Base-by-base conservation (phyloP, 2,329 filamentous ascomycete species). In the Colletotrichum shisoi region DNA sequence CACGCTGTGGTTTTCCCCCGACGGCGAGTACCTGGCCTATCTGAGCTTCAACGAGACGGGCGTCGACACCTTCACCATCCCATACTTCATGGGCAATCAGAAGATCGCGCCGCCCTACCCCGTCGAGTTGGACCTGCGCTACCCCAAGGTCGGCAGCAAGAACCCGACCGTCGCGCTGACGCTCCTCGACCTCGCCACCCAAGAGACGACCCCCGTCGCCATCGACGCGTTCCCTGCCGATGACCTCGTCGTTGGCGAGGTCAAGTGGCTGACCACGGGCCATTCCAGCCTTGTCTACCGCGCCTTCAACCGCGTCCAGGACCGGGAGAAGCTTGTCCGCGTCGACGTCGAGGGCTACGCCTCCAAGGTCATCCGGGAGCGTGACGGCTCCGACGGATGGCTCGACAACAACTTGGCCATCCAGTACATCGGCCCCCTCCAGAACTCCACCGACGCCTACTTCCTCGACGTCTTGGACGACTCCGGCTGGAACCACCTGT, bases 1-100 rank as follows among this genome's bases (percentile, higher is more conserved):
- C 69, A 94, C 92, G 5, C 96, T 94, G 1, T 99, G 96, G 95
- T 99, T 94, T 94, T 94, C 93, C 40, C 85, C 89, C 42, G 92
- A 96, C 76, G 95, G 94, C 58, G 90, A 93, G 73, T 96, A 91
- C 75, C 80, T 99, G 66, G 93, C 95, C 24, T 99, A 97, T 77
- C 81, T 99, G 68, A 89, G 93, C 37, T 99, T 95, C 6, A 95
- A 99, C 76, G 88, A 91, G 79, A 90, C 88, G 0, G 88, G 87
- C 1, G 89, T 91, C 7, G 83, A 82, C 3, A 90, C 87, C 1
- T 91, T 86, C 74, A 86, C 83, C 0, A 82, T 91, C 12, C 86
- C 87, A 0, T 91, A 90, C 75, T 91, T 87, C 75, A 89, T 89
- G 84, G 80, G 86, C 60, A 79, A 82, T 63, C 76, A 86, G 66